Percentiles rank a stretch among this genome's conserved stretches.
These are phyloP conservation scores for Colletotrichum destructivum DNA, from an alignment of 2,329 filamentous ascomycete species.

Conservation along the genomic window DNA sequence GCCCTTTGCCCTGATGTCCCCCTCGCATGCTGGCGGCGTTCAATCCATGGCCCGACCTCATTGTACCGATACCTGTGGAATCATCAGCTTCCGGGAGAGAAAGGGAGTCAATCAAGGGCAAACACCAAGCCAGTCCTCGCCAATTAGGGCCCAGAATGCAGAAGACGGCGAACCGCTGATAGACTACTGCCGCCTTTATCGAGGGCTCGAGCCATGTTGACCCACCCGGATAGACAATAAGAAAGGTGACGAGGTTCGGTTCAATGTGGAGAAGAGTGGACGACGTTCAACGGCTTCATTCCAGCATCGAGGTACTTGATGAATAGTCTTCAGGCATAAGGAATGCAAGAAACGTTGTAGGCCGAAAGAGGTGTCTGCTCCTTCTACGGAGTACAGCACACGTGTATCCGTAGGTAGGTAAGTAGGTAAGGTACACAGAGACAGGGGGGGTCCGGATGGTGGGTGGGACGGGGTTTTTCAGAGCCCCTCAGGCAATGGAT, in stretches of 20 bases:
- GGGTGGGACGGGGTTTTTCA: not conserved
- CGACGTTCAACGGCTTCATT: constrained; percentile 32
- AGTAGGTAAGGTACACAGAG: not conserved
- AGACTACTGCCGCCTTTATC: not conserved
- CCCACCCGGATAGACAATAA: constrained; percentile 13
- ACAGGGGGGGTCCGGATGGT: not conserved
- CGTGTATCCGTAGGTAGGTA: no score
- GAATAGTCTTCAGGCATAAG: constrained; percentile 7
- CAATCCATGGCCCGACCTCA: constrained; percentile 8
- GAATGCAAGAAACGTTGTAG: constrained; percentile 32
- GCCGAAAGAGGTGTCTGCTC: constrained; percentile 35
- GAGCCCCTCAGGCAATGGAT: not conserved
- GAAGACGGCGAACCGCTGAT: not conserved
- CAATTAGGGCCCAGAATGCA: not conserved
- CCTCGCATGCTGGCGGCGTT: constrained; percentile 33
- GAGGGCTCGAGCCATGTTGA: constrained; percentile 10
- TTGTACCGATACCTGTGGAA: not conserved
- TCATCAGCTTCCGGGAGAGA: constrained; percentile 6
- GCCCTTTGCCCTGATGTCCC: constrained; percentile 27
- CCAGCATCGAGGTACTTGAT: not conserved
- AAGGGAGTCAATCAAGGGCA: constrained; percentile 3
- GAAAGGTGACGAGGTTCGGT: constrained; percentile 12
- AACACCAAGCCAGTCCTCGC: not conserved
- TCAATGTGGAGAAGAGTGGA: constrained; percentile 6
- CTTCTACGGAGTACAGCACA: not conserved